Evolutionary conservation across 2,329 filamentous ascomycete species (phyloP).

Genomic region (Colletotrichum incanum): DNA sequence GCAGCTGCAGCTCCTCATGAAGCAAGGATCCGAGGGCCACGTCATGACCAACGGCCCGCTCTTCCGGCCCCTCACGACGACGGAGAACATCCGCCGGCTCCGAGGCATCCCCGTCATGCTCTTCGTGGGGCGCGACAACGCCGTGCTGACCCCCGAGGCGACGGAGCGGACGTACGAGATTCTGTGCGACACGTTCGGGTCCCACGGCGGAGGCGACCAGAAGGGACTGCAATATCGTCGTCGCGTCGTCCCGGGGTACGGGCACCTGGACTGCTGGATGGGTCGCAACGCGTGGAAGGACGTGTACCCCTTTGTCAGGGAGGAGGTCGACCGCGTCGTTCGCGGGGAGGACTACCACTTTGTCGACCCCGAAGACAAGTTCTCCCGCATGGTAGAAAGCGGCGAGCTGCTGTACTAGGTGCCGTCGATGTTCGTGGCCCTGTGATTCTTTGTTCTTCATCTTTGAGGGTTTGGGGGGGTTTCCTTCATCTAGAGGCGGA

Average conservation of each 20-base stretch:
- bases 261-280: conserved; percentile 76
- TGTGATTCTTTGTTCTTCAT: background rate
- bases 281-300: conserved; percentile 72
- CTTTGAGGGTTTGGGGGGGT: background rate
- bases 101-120: conserved; percentile 69
- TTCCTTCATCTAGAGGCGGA: background rate
- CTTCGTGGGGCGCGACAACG: conserved; percentile 71
- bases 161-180: conserved; percentile 69
- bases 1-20: conserved; percentile 70
- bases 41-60: conserved; percentile 68
- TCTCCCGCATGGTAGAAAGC: conserved; percentile 57
- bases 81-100: conserved; percentile 65
- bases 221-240: conserved; percentile 64
- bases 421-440: background rate
- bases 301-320: conserved; percentile 70
- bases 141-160: conserved; percentile 67
- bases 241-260: conserved; percentile 70
- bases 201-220: conserved; percentile 47
- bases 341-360: conserved; percentile 60
- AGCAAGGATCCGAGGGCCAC: conserved; percentile 65
- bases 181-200: conserved; percentile 67
- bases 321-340: conserved; percentile 69
- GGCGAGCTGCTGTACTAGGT: conserved; percentile 58
- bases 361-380: conserved; percentile 60
- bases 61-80: conserved; percentile 63